Evolutionary conservation across 768 basidiomycete genomes (phyloP).

Genomic region (Rhizopogon sp.): DNA sequence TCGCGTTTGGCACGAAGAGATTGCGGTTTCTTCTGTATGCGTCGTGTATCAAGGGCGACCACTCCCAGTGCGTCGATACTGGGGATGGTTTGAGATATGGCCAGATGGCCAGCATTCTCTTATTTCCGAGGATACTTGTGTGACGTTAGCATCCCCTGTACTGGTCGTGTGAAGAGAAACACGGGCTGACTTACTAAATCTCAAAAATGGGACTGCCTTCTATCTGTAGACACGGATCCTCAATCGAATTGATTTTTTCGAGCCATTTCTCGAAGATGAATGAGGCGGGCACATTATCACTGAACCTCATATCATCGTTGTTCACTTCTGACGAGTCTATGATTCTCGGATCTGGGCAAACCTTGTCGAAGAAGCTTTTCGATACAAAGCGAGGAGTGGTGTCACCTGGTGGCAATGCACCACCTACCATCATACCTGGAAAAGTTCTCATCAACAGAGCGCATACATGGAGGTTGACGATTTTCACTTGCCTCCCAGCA

Average conservation of each 20-base stretch:
- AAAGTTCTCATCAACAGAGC: background rate
- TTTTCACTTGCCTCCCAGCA: constrained; percentile 29
- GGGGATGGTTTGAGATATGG: constrained; percentile 28
- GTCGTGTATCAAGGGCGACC: constrained; percentile 31
- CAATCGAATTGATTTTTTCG: constrained; percentile 25
- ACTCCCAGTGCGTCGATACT: constrained; percentile 29
- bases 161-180: background rate
- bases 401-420: constrained; percentile 28
- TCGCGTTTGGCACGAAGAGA: constrained; percentile 12
- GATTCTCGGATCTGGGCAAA: constrained; percentile 34
- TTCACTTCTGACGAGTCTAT: constrained; percentile 26
- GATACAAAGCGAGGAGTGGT: constrained; percentile 30
- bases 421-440: constrained; percentile 38
- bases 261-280: constrained; percentile 35
- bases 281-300: constrained; percentile 18
- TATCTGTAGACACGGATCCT: constrained; percentile 38
- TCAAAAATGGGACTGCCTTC: constrained; percentile 29
- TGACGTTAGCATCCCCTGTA: background rate
- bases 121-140: constrained; percentile 29
- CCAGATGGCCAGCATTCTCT: constrained; percentile 32
- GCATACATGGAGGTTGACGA: background rate
- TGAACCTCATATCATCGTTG: constrained; percentile 23
- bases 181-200: constrained; percentile 23
- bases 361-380: constrained; percentile 32
- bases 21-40: constrained; percentile 28